phyloP scores from a whole-genome alignment of 192 early-diverging fungal genomes.

The Rhizophagus prolifer region DNA sequence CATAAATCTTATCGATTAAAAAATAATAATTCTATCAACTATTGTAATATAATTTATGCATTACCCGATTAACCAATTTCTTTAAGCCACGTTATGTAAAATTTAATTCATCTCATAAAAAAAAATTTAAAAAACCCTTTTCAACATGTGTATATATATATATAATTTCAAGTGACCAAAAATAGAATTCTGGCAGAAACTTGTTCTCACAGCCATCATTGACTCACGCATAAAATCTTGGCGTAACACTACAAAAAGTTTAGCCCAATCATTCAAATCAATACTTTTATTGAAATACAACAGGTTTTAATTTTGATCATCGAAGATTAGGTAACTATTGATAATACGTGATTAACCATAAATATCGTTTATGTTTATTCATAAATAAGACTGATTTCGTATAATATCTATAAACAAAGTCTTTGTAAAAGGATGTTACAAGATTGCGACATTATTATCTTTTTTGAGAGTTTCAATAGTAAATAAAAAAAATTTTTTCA shows the following conservation, averaged over 20 bases:
- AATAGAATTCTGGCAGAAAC: neutral
- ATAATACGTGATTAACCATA: neutral
- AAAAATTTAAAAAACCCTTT: too few relatives aligned
- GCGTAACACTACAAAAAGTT: neutral
- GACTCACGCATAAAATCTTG: neutral
- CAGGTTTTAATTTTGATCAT: neutral
- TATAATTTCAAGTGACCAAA: neutral
- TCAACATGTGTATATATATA: too few relatives aligned
- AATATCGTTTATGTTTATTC: too few relatives aligned
- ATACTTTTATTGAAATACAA: neutral
- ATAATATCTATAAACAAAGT: neutral
- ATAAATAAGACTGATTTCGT: neutral
- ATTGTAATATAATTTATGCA: too few relatives aligned
- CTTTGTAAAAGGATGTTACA: too few relatives aligned
- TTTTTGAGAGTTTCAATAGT: too few relatives aligned
- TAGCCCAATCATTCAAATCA: neutral
- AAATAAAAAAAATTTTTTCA: too few relatives aligned
- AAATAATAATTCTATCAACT: too few relatives aligned
- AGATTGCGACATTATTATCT: too few relatives aligned
- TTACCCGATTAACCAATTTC: too few relatives aligned
- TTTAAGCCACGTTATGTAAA: too few relatives aligned
- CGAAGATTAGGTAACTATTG: neutral
- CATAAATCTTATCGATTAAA: neutral
- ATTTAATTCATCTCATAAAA: too few relatives aligned
- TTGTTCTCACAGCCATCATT: neutral